phyloP scores from a whole-genome alignment of 2,329 filamentous ascomycete species.

The Diplodia scrobiculata region DNA sequence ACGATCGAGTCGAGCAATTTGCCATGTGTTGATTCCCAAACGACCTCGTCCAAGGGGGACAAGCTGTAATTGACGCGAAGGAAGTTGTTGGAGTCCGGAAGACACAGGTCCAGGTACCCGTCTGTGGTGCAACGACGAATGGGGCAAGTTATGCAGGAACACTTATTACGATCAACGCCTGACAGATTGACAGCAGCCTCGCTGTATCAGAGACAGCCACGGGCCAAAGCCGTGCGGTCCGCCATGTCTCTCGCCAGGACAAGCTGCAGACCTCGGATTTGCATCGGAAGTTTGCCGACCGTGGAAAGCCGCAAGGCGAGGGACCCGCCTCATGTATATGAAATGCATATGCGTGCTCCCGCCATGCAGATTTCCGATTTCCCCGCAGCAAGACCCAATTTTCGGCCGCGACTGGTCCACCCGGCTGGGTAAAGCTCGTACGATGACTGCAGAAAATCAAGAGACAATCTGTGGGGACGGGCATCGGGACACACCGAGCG shows the following conservation, averaged over 20 bases:
- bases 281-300: neutral
- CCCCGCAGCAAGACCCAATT: neutral
- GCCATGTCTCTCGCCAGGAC: neutral
- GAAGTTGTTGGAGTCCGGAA: neutral
- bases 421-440: neutral
- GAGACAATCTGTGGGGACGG: neutral
- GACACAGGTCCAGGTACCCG: conserved; percentile 16
- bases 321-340: neutral
- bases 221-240: neutral
- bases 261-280: neutral
- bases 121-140: conserved; percentile 14
- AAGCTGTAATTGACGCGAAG: neutral
- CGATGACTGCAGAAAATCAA: conserved; percentile 14
- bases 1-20: neutral
- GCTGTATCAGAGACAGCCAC: neutral
- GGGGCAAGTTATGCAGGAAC: conserved; percentile 14
- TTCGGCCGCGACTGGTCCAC: neutral
- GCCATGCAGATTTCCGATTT: conserved; percentile 7
- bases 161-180: neutral
- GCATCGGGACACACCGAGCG: neutral
- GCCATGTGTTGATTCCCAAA: neutral
- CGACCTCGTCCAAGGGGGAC: too few species aligned
- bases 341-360: neutral
- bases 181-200: conserved; percentile 17
- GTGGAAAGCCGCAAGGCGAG: neutral